phyloP scores from a whole-genome alignment of 2,329 filamentous ascomycete genomes.

The Aspergillus quadricinctus region DNA sequence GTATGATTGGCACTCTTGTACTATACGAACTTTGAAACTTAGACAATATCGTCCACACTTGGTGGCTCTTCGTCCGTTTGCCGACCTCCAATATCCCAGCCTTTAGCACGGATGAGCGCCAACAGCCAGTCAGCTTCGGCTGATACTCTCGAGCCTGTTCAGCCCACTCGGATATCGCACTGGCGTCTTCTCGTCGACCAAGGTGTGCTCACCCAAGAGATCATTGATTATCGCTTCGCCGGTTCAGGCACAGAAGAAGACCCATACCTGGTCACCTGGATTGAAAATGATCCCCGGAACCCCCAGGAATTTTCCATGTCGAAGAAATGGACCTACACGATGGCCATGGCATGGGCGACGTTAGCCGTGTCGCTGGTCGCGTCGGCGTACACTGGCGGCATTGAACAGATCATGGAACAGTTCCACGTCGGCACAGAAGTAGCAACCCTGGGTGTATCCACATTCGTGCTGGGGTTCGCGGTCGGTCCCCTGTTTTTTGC shows the following conservation, averaged over 20 bases:
- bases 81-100: not conserved
- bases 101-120: not conserved
- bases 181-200: constrained; percentile 56
- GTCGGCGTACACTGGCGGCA: constrained; percentile 40
- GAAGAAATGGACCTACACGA: constrained; percentile 41
- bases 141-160: constrained; percentile 6
- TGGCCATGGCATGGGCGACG: constrained; percentile 36
- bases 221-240: constrained; percentile 53
- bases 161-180: constrained; percentile 24
- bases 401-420: constrained; percentile 29
- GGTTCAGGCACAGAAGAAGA: constrained; percentile 63
- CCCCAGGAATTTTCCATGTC: constrained; percentile 31
- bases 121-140: not conserved
- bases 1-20: not conserved
- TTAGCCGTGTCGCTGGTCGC: constrained; percentile 42
- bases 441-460: constrained; percentile 41
- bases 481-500: constrained; percentile 45
- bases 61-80: not conserved
- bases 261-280: constrained; percentile 65
- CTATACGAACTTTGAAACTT: not conserved
- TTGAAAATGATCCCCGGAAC: constrained; percentile 57
- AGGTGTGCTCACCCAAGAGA: constrained; percentile 53
- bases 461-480: constrained; percentile 47
- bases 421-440: constrained; percentile 36
- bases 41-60: not conserved